Evolutionary conservation across 116 monocot species (phyloP), one percentile per base, ranked within the genome.

Genomic region (Trichopus zeylanicus): DNA sequence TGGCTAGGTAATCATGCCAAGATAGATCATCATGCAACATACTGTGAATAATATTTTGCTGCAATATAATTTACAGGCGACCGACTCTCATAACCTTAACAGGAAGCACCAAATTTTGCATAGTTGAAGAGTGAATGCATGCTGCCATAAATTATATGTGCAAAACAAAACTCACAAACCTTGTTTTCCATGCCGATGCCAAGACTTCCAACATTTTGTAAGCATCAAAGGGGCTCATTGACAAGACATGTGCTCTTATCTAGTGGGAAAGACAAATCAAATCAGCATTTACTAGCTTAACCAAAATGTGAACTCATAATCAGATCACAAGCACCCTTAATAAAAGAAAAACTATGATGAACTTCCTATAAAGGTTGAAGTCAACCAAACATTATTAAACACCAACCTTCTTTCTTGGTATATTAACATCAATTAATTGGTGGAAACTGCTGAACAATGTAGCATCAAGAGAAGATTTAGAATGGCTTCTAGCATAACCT

Each of bases 351-450:
- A 0, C 11, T 7, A 10, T 8, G 28, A 2, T 1, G 28, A 23
- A n/a, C n/a, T 12, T 26, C 3, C 15, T 23, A 2, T 11, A 34
- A 59, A 59, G 5, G 39, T 38, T 39, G 24, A n/a, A 33, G 32
- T 22, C 33, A 21, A 33, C 31, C 21, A 19, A 52, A 23, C 33
- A 26, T 53, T 39, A 26, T 6, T 5, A 48, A 32, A 52, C 20
- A 34, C 57, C 38, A 62, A 86, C 86, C 81, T 81, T 86, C 78
- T 72, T 86, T 56, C 38, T 42, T 69, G 74, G 69, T 46, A 67
- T 53, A 62, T 75, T 65, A 53, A 18, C 58, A 68, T 71, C 70
- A 69, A 75, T 19, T 19, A 64, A 62, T 22, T 28, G 47, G 29
- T 28, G 31, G 29, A 31, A 30, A 64, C 22, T 33, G 19, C 48